Evolutionary conservation across 352 stramenopile genomes (phyloP).

Genomic region (Elongisporangium prolatum): DNA sequence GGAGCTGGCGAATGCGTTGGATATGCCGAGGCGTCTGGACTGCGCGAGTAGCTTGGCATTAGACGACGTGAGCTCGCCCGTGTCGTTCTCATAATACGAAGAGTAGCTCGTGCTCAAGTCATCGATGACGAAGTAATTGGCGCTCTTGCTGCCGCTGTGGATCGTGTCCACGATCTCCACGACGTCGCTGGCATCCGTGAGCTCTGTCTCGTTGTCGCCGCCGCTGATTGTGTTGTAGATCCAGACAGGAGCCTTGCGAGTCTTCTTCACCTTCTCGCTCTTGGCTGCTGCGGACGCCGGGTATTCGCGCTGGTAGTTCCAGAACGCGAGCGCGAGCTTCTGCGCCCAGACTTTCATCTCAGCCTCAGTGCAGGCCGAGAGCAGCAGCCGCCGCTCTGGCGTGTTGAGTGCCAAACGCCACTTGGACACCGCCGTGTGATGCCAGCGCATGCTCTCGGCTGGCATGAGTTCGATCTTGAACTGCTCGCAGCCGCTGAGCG

Average conservation of each 20-base stretch:
- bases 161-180: neutral
- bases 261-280: neutral
- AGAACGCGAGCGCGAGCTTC: constrained; percentile 28
- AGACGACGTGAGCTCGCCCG: neutral
- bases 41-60: neutral
- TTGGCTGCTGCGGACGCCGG: neutral
- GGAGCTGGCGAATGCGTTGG: neutral
- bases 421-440: constrained; percentile 33
- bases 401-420: constrained; percentile 42
- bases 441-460: constrained; percentile 28
- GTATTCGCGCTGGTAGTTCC: constrained; percentile 9
- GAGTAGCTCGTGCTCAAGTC: neutral
- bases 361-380: constrained; percentile 27
- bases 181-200: neutral
- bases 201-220: neutral
- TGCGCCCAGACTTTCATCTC: constrained; percentile 53
- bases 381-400: constrained; percentile 21
- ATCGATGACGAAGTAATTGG: neutral
- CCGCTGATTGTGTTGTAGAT: neutral
- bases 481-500: constrained; percentile 20
- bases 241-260: neutral
- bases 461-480: constrained; percentile 42
- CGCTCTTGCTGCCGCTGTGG: neutral
- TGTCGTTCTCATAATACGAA: neutral
- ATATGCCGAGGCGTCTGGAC: neutral